phyloP scores from a whole-genome alignment of 2,329 filamentous ascomycete species.

The Colletotrichum abscissum region DNA sequence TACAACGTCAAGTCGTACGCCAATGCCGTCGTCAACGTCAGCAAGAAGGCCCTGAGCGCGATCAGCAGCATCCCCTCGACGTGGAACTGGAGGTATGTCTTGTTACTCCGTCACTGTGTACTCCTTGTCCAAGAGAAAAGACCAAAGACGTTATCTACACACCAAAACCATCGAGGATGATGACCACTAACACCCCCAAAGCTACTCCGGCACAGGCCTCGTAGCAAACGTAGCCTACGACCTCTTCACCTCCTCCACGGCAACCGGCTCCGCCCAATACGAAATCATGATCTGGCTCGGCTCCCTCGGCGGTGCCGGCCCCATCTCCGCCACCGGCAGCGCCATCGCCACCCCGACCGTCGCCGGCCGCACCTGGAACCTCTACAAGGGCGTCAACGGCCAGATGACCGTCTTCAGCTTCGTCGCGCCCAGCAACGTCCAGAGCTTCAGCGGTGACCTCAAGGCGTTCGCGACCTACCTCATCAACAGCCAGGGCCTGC shows the following conservation, averaged over 20 bases:
- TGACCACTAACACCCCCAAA: not conserved
- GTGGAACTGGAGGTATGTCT: conserved; percentile 45
- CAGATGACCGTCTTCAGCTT: conserved; percentile 70
- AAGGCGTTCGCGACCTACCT: conserved; percentile 69
- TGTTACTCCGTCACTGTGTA: too few relatives aligned
- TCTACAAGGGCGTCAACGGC: conserved; percentile 72
- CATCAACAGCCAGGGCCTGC: conserved; percentile 57
- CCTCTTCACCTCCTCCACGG: conserved; percentile 64
- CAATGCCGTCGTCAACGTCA: conserved; percentile 46
- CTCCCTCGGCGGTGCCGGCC: conserved; percentile 67
- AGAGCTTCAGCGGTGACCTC: conserved; percentile 67
- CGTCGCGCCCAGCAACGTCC: conserved; percentile 52
- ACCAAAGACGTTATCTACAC: too few relatives aligned
- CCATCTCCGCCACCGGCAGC: conserved; percentile 61
- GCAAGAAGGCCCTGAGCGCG: conserved; percentile 43
- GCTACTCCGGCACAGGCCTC: conserved; percentile 45
- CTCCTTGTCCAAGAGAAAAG: too few relatives aligned
- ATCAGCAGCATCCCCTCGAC: conserved; percentile 47
- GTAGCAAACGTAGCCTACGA: conserved; percentile 71
- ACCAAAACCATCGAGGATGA: too few relatives aligned
- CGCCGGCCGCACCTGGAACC: conserved; percentile 64
- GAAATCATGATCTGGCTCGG: conserved; percentile 76
- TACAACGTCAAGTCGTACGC: conserved; percentile 56
- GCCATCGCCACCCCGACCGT: conserved; percentile 65
- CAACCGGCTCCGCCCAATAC: conserved; percentile 58